A percentile compares a stretch with the other conserved stretches of the same genome.
Evolutionary conservation across 108 stramenopile genomes (phyloP).

Genomic region (Nitzschia putrida): DNA sequence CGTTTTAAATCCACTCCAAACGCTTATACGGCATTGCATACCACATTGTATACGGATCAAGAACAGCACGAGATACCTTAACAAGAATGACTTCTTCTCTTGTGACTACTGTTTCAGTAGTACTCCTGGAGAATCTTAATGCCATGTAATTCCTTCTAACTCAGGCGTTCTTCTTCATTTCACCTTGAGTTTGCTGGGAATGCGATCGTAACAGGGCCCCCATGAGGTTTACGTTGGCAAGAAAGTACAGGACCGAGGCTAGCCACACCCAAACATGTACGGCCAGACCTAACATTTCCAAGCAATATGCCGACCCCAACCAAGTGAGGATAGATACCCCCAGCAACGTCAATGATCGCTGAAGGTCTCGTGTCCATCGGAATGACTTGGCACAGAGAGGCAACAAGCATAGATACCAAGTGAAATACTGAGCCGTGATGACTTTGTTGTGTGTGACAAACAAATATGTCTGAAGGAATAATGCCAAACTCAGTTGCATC

Average conservation of each 20-base stretch:
- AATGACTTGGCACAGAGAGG: constrained; percentile 71
- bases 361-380: constrained; percentile 36
- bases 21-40: too few relatives aligned
- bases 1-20: too few relatives aligned
- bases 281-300: constrained; percentile 83
- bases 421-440: constrained; percentile 97
- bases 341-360: constrained; percentile 28
- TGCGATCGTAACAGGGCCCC: constrained; percentile 44
- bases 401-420: constrained; percentile 91
- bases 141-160: not conserved
- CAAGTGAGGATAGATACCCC: constrained; percentile 56
- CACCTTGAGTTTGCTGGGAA: too few relatives aligned
- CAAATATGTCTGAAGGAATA: constrained; percentile 90
- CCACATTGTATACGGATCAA: too few relatives aligned
- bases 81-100: too few relatives aligned
- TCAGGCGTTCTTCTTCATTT: too few relatives aligned
- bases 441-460: constrained; percentile 99
- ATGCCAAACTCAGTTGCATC: constrained; percentile 63
- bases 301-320: constrained; percentile 74
- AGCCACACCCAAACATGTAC: constrained; percentile 76
- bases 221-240: constrained; percentile 75
- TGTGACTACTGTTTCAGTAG: too few relatives aligned
- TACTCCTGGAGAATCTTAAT: too few relatives aligned
- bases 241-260: constrained; percentile 71
- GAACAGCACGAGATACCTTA: too few relatives aligned